These are phyloP conservation scores for Rhynchospora pubera DNA, from an alignment of 176 grass and related monocot species.

Conservation along the genomic window DNA sequence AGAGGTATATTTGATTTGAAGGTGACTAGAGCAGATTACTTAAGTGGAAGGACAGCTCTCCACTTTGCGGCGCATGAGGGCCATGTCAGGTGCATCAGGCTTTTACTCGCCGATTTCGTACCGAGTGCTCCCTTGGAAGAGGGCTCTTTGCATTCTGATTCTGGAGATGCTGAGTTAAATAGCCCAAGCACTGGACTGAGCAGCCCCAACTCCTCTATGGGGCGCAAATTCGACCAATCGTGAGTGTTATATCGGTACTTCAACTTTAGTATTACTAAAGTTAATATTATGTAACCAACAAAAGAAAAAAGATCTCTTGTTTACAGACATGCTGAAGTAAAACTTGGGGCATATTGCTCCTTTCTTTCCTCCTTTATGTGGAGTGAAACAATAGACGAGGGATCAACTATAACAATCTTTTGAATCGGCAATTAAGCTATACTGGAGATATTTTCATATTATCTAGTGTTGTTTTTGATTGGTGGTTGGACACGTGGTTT, in stretches of 20 bases:
- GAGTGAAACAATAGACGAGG: not conserved
- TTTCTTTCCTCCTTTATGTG: not conserved
- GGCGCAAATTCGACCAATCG: constrained; percentile 57
- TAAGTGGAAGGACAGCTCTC: constrained; percentile 75
- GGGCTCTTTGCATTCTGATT: constrained; percentile 27
- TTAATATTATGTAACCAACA: not conserved
- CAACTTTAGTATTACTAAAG: not conserved
- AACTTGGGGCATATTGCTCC: not conserved
- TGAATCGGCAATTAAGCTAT: not conserved
- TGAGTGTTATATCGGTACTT: constrained; percentile 23
- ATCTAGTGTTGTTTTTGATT: not conserved
- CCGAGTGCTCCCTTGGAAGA: constrained; percentile 51
- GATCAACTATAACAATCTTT: not conserved
- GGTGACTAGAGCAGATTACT: constrained; percentile 81
- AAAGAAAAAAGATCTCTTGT: not conserved
- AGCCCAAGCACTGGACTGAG: constrained; percentile 19
- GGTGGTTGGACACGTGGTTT: not conserved
- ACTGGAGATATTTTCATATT: not conserved
- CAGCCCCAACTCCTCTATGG: constrained; percentile 46
- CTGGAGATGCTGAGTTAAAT: constrained; percentile 25
- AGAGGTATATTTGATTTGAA: constrained; percentile 37
- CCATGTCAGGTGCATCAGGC: constrained; percentile 68
- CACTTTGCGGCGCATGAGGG: constrained; percentile 81
- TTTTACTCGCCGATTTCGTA: constrained; percentile 65
- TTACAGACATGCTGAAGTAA: not conserved